These are phyloP conservation scores for Candida nonsorbophila DNA, from an alignment of 805 yeast species.

Conservation along the genomic window DNA sequence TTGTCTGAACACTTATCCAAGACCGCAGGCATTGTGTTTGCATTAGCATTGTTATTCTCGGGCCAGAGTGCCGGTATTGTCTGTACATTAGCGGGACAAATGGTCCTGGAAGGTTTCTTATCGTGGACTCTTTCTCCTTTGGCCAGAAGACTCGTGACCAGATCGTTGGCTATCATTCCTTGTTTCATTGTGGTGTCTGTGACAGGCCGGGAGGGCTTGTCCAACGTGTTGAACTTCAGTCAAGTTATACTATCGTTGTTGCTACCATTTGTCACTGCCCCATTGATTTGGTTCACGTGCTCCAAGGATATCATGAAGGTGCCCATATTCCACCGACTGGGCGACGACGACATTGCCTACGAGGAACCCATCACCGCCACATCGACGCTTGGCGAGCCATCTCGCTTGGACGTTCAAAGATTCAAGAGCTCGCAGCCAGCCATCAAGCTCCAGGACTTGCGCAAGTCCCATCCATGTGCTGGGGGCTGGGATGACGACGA, in stretches of 20 bases:
- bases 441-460: slow-evolving; percentile 32
- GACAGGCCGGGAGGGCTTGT: slow-evolving; percentile 79
- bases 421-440: slow-evolving; percentile 34
- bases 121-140: slow-evolving; percentile 80
- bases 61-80: slow-evolving; percentile 97
- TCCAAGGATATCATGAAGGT: slow-evolving; percentile 62
- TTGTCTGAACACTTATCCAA: slow-evolving; percentile 67
- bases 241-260: slow-evolving; percentile 81
- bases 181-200: slow-evolving; percentile 68
- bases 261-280: slow-evolving; percentile 84
- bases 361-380: slow-evolving; percentile 2
- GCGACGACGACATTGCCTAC: slow-evolving; percentile 16
- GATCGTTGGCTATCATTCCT: slow-evolving; percentile 81
- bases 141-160: slow-evolving; percentile 69
- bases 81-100: slow-evolving; percentile 90
- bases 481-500: slow-evolving; percentile 36
- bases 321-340: slow-evolving; percentile 29
- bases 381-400: not conserved
- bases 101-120: slow-evolving; percentile 87
- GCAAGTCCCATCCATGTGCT: slow-evolving; percentile 38
- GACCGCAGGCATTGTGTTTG: slow-evolving; percentile 85
- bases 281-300: slow-evolving; percentile 77
- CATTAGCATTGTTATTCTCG: slow-evolving; percentile 78
- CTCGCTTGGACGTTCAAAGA: slow-evolving; percentile 8
- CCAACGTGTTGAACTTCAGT: slow-evolving; percentile 67